Evolutionary conservation across 805 yeast species (phyloP).

Genomic region (Barnettozyma siamensis): DNA sequence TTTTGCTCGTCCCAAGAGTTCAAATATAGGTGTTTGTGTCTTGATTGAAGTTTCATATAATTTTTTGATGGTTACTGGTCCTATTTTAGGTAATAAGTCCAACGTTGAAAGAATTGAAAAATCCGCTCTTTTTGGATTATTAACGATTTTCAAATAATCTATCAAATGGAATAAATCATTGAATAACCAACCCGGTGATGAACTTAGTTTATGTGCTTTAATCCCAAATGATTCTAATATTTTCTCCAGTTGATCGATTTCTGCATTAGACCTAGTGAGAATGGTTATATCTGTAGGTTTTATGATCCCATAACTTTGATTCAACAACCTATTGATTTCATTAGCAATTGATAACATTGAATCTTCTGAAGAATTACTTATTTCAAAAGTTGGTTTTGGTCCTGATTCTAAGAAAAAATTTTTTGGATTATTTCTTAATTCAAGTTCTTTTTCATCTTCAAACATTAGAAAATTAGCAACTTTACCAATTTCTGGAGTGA

Average conservation of each 20-base stretch:
- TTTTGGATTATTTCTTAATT: not conserved
- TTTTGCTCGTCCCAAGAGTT: slow-evolving; percentile 4
- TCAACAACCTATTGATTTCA: slow-evolving; percentile 39
- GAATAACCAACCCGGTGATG: slow-evolving; percentile 47
- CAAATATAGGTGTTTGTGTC: slow-evolving; percentile 7
- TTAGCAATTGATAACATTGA: slow-evolving; percentile 38
- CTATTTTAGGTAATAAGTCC: slow-evolving; percentile 19
- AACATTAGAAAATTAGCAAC: slow-evolving; percentile 30
- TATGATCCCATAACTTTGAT: slow-evolving; percentile 36
- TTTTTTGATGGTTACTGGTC: slow-evolving; percentile 21
- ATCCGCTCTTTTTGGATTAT: slow-evolving; percentile 24
- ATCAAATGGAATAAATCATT: slow-evolving; percentile 37
- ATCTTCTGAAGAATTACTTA: slow-evolving; percentile 28
- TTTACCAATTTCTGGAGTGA: slow-evolving; percentile 50
- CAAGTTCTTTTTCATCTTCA: slow-evolving; percentile 3
- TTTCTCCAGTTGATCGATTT: slow-evolving; percentile 35
- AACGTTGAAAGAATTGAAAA: slow-evolving; percentile 26
- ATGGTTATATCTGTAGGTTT: slow-evolving; percentile 46
- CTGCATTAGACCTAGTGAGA: slow-evolving; percentile 46
- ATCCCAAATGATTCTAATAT: slow-evolving; percentile 37
- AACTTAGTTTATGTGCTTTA: slow-evolving; percentile 37
- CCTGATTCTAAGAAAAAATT: slow-evolving; percentile 1
- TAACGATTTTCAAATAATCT: slow-evolving; percentile 41
- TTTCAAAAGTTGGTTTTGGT: slow-evolving; percentile 15
- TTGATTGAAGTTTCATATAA: slow-evolving; percentile 11